A percentile compares a stretch with the other conserved stretches of the same genome.
Evolutionary conservation across 768 basidiomycete genomes (phyloP).

Genomic region (Hygrophorus russula): DNA sequence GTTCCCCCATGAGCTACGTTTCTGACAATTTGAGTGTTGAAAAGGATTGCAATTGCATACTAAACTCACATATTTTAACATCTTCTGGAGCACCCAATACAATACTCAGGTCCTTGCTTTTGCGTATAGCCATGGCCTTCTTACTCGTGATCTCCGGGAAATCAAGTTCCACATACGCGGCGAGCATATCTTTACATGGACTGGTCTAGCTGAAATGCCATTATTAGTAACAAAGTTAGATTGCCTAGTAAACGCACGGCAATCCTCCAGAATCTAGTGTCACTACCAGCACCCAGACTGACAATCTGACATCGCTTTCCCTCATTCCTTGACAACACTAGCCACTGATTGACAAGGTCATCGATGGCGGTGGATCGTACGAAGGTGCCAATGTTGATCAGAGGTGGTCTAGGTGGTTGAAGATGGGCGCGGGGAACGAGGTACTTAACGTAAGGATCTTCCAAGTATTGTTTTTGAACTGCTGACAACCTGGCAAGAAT

Average conservation of each 20-base stretch:
- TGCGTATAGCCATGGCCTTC: conserved; percentile 75
- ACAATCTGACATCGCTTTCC: conserved; percentile 69
- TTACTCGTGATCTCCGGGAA: conserved; percentile 76
- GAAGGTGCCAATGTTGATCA: conserved; percentile 94
- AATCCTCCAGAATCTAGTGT: conserved; percentile 90
- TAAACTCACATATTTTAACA: conserved; percentile 30
- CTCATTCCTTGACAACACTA: conserved; percentile 30
- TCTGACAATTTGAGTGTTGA: too few relatives aligned
- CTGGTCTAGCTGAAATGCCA: conserved; percentile 39
- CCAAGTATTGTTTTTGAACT: conserved; percentile 64
- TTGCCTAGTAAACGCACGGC: conserved; percentile 41
- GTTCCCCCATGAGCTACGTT: conserved; percentile 50
- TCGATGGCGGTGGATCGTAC: conserved; percentile 78
- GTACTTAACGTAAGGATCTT: conserved; percentile 59
- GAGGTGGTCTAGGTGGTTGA: conserved; percentile 56
- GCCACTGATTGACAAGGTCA: conserved; percentile 55
- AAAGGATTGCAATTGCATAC: background rate
- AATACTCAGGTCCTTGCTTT: conserved; percentile 44
- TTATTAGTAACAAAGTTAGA: background rate
- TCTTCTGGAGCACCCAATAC: conserved; percentile 36
- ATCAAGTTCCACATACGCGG: conserved; percentile 79
- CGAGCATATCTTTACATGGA: conserved; percentile 33
- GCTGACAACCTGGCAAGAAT: conserved; percentile 82
- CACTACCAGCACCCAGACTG: conserved; percentile 92
- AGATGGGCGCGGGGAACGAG: conserved; percentile 62